Evolutionary conservation across 495 filamentous ascomycete genomes (phyloP).

Genomic region (Penicillium goetzii): DNA sequence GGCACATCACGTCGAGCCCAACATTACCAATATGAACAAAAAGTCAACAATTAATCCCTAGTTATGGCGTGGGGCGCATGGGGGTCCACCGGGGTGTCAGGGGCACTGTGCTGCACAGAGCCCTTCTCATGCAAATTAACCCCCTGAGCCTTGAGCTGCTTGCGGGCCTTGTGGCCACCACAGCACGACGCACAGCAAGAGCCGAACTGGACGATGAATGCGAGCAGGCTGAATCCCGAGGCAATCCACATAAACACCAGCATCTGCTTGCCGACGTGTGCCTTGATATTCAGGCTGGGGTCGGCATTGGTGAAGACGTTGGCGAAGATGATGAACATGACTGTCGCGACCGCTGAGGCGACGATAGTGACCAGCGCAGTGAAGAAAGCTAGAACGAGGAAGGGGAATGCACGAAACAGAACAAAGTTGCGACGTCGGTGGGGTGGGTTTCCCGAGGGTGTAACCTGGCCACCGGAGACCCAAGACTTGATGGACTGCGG

Average conservation of each 20-base stretch:
- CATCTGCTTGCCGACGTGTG: conserved; percentile 72
- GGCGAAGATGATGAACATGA: conserved; percentile 78
- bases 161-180: conserved; percentile 47
- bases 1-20: conserved; percentile 1
- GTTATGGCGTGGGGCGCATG: conserved; percentile 17
- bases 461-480: conserved; percentile 21
- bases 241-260: conserved; percentile 90
- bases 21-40: not conserved
- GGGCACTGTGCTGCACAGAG: not conserved
- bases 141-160: conserved; percentile 39
- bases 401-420: conserved; percentile 52
- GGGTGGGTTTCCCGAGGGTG: conserved; percentile 25
- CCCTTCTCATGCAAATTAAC: conserved; percentile 29
- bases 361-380: conserved; percentile 67
- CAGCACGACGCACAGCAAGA: conserved; percentile 66
- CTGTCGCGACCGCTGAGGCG: conserved; percentile 74
- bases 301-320: conserved; percentile 65
- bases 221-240: conserved; percentile 63
- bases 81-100: conserved; percentile 6
- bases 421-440: conserved; percentile 54
- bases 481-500: conserved; percentile 43
- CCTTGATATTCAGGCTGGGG: conserved; percentile 73
- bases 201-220: conserved; percentile 70
- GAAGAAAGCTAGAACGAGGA: conserved; percentile 63
- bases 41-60: conserved; percentile 10